phyloP scores from a whole-genome alignment of 176 grass and related monocot genomes.

The Phragmites australis region DNA sequence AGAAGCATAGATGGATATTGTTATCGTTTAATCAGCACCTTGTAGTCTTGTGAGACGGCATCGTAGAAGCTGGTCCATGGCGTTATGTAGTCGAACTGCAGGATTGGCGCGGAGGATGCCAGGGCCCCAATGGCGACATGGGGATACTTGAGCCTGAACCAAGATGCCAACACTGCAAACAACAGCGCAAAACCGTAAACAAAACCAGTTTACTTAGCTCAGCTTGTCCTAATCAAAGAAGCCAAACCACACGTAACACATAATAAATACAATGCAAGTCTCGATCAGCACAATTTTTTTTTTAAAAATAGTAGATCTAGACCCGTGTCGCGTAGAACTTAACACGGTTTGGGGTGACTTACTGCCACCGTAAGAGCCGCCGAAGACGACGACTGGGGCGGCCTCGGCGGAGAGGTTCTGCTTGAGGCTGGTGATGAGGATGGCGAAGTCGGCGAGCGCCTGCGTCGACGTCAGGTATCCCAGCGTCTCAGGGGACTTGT shows the following conservation, averaged over 20 bases:
- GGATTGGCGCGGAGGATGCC: constrained; percentile 83
- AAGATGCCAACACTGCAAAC: constrained; percentile 72
- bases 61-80: constrained; percentile 90
- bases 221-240: neutral
- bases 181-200: constrained; percentile 17
- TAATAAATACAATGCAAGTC: neutral
- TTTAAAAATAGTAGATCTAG: too few relatives aligned
- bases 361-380: constrained; percentile 95
- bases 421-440: constrained; percentile 85
- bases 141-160: constrained; percentile 98
- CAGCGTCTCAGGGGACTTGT: constrained; percentile 54
- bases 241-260: neutral
- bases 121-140: constrained; percentile 85
- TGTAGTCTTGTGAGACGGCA: constrained; percentile 72
- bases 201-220: neutral
- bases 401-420: constrained; percentile 69
- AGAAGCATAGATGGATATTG: neutral
- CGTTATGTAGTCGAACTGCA: constrained; percentile 79
- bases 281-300: too few relatives aligned
- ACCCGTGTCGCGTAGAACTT: too few relatives aligned
- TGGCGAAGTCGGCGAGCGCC: constrained; percentile 87
- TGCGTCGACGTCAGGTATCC: constrained; percentile 95
- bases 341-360: constrained; percentile 7
- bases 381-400: constrained; percentile 86
- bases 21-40: constrained; percentile 49